Percentiles rank a stretch among this genome's conserved stretches.
Conservation (phyloP, 495 filamentous ascomycete species). For the Trichoderma virens region DNA sequence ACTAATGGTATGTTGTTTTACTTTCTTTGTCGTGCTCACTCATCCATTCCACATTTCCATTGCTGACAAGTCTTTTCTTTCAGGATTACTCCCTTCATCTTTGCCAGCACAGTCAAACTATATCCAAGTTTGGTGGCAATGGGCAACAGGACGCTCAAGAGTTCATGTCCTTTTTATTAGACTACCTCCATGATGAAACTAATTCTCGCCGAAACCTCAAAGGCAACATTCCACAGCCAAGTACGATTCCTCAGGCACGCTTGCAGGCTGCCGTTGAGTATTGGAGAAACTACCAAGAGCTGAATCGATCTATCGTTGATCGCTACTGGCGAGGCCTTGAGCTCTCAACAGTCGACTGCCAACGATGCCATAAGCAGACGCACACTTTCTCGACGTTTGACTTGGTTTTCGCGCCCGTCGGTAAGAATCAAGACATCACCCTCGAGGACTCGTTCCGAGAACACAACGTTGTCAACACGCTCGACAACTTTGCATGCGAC, state of each 20-base stretch:
- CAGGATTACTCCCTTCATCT: constrained; percentile 33
- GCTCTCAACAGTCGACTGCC: constrained; percentile 21
- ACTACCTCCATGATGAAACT: constrained; percentile 35
- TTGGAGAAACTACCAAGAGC: constrained; percentile 21
- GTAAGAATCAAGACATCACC: constrained; percentile 12
- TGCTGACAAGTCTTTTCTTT: not conserved
- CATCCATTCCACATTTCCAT: too few relatives aligned
- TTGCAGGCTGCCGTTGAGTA: constrained; percentile 17
- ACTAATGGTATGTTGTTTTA: constrained; percentile 48
- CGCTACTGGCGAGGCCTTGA: constrained; percentile 32
- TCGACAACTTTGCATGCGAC: constrained; percentile 22
- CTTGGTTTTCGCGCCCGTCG: constrained; percentile 7
- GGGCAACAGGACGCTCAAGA: constrained; percentile 39
- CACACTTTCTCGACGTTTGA: constrained; percentile 19
- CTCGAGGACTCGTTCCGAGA: constrained; percentile 17
- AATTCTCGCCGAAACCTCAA: constrained; percentile 23
- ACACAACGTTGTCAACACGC: constrained; percentile 14
- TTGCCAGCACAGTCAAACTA: constrained; percentile 16
- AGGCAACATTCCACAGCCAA: constrained; percentile 16
- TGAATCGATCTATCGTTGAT: constrained; percentile 25
- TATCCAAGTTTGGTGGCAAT: constrained; percentile 24
- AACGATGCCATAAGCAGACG: constrained; percentile 20
- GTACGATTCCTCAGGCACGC: constrained; percentile 17
- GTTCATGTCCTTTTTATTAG: constrained; percentile 32
- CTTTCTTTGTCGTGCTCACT: not conserved